Conservation (phyloP, 306 rosid species). For the Comarum palustre region DNA sequence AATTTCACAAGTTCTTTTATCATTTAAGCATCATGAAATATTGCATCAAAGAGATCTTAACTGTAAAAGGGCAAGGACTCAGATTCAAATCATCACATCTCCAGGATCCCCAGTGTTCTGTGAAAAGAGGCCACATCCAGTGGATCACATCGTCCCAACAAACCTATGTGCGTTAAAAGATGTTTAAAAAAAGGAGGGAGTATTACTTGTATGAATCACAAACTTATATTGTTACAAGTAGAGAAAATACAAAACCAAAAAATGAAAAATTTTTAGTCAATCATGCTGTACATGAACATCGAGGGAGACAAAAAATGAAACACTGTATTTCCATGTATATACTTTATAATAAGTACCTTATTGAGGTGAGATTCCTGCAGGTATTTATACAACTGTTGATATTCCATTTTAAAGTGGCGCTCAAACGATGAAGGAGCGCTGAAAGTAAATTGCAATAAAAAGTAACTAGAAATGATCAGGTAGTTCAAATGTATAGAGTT, state of each 20-base stretch:
- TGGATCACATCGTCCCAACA: constrained; percentile 81
- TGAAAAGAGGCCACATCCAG: constrained; percentile 95
- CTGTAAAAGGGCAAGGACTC: constrained; percentile 75
- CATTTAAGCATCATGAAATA: constrained; percentile 2
- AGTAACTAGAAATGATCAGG: not conserved
- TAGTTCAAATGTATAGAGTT: not conserved
- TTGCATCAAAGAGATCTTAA: constrained; percentile 32
- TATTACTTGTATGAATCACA: not conserved
- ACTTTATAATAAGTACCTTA: constrained; percentile 45
- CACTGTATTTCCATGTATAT: not conserved
- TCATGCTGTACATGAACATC: not conserved
- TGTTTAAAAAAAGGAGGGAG: not conserved
- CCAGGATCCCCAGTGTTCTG: constrained; percentile 81
- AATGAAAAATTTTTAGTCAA: not conserved
- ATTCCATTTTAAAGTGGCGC: constrained; percentile 57
- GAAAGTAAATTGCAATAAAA: constrained; percentile 27
- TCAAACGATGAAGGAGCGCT: constrained; percentile 82
- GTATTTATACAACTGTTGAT: constrained; percentile 56
- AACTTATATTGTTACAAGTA: not conserved
- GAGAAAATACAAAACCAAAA: not conserved
- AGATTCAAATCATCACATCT: constrained; percentile 57
- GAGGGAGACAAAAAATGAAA: not conserved
- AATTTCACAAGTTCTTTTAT: not conserved
- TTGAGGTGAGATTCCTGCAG: constrained; percentile 54
- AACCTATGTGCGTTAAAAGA: constrained; percentile 36